Percentiles rank a stretch among this genome's conserved stretches.
Evolutionary conservation across 441 rosid genomes (phyloP).

Genomic region (Euphorbia schlechtendalii): DNA sequence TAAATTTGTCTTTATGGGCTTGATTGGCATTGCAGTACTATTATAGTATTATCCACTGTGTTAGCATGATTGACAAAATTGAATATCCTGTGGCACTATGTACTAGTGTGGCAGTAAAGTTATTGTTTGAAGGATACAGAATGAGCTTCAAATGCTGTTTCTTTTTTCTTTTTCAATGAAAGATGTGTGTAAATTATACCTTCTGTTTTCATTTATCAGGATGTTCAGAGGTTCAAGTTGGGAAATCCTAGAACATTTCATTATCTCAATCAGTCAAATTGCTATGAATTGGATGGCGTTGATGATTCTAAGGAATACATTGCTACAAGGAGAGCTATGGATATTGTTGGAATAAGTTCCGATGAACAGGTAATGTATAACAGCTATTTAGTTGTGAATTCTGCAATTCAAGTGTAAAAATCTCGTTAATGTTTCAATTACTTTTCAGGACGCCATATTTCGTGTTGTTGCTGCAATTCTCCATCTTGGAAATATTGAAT

Average conservation of each 20-base stretch:
- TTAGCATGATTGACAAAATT: not conserved
- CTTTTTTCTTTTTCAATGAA: not conserved
- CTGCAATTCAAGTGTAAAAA: conserved; percentile 9
- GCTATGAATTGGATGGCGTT: conserved; percentile 70
- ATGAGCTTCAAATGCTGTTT: too few relatives aligned
- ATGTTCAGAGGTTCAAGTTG: conserved; percentile 59
- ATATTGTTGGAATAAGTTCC: conserved; percentile 77
- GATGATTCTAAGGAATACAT: conserved; percentile 81
- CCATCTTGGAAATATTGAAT: conserved; percentile 93
- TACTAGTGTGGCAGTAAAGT: not conserved
- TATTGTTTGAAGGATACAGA: not conserved
- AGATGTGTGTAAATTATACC: conserved; percentile 13
- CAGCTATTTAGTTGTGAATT: conserved; percentile 16
- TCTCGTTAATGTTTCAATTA: conserved; percentile 6
- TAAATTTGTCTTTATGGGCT: not conserved
- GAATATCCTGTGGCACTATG: not conserved
- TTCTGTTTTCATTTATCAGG: conserved; percentile 39
- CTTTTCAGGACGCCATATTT: conserved; percentile 74
- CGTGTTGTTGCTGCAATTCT: conserved; percentile 90
- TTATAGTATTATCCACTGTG: not conserved
- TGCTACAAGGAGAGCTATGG: conserved; percentile 91
- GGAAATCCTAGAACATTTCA: conserved; percentile 77
- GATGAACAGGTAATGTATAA: conserved; percentile 66
- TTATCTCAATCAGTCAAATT: conserved; percentile 91
- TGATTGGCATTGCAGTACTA: not conserved